Evolutionary conservation across 2,329 filamentous ascomycete species (phyloP).

Genomic region (Penicillium oxalicum): DNA sequence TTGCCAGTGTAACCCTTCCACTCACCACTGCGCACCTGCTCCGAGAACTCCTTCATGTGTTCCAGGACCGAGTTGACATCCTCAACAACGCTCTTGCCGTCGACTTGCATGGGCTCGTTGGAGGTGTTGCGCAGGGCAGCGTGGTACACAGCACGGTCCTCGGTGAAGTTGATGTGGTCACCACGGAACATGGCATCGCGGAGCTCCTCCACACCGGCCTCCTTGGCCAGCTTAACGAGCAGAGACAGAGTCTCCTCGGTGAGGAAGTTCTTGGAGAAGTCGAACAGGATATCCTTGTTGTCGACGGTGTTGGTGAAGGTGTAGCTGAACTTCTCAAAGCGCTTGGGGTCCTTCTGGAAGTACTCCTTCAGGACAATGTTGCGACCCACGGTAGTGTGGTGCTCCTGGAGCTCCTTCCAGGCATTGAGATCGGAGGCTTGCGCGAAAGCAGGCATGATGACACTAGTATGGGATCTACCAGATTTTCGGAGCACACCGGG

Average conservation of each 20-base stretch:
- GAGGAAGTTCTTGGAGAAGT: constrained; percentile 98
- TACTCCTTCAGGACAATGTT: constrained; percentile 88
- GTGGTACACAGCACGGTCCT: constrained; percentile 93
- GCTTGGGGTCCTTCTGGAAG: constrained; percentile 79
- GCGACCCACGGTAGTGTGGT: constrained; percentile 80
- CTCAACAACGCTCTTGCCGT: constrained; percentile 89
- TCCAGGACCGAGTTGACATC: constrained; percentile 85
- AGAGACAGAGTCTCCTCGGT: constrained; percentile 85
- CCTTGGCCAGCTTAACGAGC: constrained; percentile 81
- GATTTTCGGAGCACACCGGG: constrained; percentile 4
- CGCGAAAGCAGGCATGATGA: constrained; percentile 42
- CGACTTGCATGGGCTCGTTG: constrained; percentile 74
- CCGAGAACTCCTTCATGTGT: constrained; percentile 98
- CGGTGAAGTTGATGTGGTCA: constrained; percentile 99
- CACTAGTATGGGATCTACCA: constrained; percentile 6
- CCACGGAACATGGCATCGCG: constrained; percentile 96
- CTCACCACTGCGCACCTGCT: constrained; percentile 85
- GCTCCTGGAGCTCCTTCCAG: constrained; percentile 86
- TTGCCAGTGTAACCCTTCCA: constrained; percentile 98
- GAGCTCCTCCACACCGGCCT: constrained; percentile 86
- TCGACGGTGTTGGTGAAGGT: constrained; percentile 76
- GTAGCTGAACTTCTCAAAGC: constrained; percentile 85
- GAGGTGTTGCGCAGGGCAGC: constrained; percentile 84
- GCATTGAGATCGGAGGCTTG: constrained; percentile 79
- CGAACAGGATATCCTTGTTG: constrained; percentile 83